Conservation (phyloP, 768 basidiomycete species). For the Trametes meyenii region DNA sequence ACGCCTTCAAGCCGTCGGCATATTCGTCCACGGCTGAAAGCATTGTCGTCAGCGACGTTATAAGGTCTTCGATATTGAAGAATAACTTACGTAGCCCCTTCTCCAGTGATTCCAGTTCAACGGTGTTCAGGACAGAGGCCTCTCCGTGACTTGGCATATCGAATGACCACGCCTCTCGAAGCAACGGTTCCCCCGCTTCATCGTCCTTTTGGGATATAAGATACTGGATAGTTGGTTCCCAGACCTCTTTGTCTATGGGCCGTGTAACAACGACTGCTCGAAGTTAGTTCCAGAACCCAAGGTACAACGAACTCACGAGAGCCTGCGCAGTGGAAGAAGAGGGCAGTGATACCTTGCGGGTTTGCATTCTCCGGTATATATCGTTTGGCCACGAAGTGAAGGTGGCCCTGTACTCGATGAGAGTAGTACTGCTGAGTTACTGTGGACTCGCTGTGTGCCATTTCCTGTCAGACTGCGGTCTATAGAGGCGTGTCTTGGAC, state of each 20-base stretch:
- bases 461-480: no score
- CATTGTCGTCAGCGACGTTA: neutral
- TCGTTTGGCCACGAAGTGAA: conserved; percentile 6
- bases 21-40: conserved; percentile 15
- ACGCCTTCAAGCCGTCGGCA: conserved; percentile 2
- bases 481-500: no score
- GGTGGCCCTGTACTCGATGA: neutral
- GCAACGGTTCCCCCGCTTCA: neutral
- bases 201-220: neutral
- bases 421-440: no score
- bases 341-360: neutral
- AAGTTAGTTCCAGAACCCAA: neutral
- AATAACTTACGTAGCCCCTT: neutral
- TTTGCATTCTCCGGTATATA: neutral
- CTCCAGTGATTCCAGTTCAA: neutral
- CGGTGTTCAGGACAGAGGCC: conserved; percentile 6
- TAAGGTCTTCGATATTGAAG: neutral
- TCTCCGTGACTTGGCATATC: conserved; percentile 22
- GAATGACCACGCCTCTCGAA: conserved; percentile 23
- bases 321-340: conserved; percentile 16
- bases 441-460: no score
- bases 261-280: neutral
- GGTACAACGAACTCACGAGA: conserved; percentile 6
- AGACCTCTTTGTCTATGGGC: conserved; percentile 23
- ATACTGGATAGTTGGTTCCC: conserved; percentile 9